Evolutionary conservation across 768 basidiomycete genomes (phyloP), one percentile per base, ranked within the genome.

Genomic region (Podaxis sp.): DNA sequence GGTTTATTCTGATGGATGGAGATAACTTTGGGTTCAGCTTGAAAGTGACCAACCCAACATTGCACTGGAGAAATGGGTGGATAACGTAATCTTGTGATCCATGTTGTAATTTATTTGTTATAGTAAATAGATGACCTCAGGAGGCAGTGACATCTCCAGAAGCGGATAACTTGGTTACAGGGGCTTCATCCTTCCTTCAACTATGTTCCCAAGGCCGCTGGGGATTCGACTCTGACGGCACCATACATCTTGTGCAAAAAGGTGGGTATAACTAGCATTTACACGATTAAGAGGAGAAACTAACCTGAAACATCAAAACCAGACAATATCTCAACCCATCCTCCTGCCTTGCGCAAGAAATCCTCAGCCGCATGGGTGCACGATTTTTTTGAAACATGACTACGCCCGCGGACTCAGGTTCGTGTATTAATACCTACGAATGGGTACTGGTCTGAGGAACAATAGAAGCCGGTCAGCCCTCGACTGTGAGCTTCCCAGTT

Each of bases 401-500:
- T 37, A 47, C 59, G 44, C 52, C 52, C 11, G 27, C 46, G 35
- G 54, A 55, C 54, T 37, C 54, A 55, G 54, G 61, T 61, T 50
- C 18, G 61, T 61, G n/a, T 2, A 27, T 37, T 23, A 3, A 28
- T 35, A 23, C 35, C 11, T 21, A 18, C n/a, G 18, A 47, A 14
- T n/a, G 16, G 9, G 46, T 14, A 18, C 23, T 32, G 10, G n/a
- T 50, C 32, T 48, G 44, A 42, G 47, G 14, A 5, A 21, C 7
- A 16, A 18, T 23, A n/a, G 37, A n/a, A 42, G 10, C 38, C 21
- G 58, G 60, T 21, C 59, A 63, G 58, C 54, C 63, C 16, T 69
- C 69, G 25, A 65, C 62, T 9, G 68, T 74, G 18, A 60, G 62
- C 28, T 74, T 74, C 46, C 73, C 72, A 28, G 58, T 52, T 10